A percentile compares a stretch with the other conserved stretches of the same genome.
phyloP scores from a whole-genome alignment of 306 rosid genomes.

The Vigna hirtella region DNA sequence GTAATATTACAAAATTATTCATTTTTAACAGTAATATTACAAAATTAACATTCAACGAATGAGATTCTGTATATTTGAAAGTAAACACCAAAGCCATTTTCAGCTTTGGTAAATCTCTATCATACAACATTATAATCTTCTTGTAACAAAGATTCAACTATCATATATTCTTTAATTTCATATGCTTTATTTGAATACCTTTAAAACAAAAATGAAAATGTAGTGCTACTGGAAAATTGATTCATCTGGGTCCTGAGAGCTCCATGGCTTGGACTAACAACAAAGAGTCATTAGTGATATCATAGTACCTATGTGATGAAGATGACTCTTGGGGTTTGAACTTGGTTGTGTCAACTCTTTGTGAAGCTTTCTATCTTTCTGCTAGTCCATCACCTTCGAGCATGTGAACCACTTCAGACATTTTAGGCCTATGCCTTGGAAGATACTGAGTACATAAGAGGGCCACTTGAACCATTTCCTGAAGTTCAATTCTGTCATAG shows the following conservation, averaged over 20 bases:
- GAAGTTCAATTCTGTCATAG: conserved; percentile 59
- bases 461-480: conserved; percentile 63
- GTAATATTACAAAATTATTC: too few species aligned
- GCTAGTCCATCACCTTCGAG: conserved; percentile 66
- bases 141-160: conserved; percentile 53
- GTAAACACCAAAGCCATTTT: conserved; percentile 47
- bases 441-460: conserved; percentile 58
- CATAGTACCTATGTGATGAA: conserved; percentile 70
- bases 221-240: neutral
- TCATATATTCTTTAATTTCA: neutral
- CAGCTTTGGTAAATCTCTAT: conserved; percentile 50
- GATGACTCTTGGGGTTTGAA: conserved; percentile 52
- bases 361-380: conserved; percentile 63
- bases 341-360: conserved; percentile 47
- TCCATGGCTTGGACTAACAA: conserved; percentile 96
- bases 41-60: conserved; percentile 48
- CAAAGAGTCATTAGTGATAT: conserved; percentile 90
- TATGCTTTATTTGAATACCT: conserved; percentile 36
- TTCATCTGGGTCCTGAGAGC: conserved; percentile 94
- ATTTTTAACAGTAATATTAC: neutral
- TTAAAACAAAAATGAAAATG: neutral
- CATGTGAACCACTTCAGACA: conserved; percentile 63
- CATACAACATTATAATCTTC: conserved; percentile 51
- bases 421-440: conserved; percentile 59
- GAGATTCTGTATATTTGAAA: conserved; percentile 68